Evolutionary conservation across 306 rosid genomes (phyloP).

Genomic region (Gleditsia sinensis): DNA sequence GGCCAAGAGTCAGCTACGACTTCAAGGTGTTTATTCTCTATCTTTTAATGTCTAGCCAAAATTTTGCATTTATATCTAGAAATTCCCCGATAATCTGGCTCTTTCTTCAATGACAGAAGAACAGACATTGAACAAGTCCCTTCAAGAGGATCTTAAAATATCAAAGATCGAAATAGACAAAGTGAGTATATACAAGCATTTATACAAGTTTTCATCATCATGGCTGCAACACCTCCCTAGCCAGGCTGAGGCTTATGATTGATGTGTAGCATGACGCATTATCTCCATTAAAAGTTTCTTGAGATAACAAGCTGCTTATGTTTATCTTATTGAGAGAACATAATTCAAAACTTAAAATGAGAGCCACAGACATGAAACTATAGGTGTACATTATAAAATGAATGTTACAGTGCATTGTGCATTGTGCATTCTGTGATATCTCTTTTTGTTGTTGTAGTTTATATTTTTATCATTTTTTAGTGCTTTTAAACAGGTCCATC

Average conservation of each 20-base stretch:
- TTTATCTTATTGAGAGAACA: not conserved
- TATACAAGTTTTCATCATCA: constrained; percentile 10
- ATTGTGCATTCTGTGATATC: constrained; percentile 7
- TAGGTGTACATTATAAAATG: not conserved
- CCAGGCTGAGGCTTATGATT: not conserved
- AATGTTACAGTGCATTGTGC: not conserved
- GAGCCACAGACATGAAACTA: constrained; percentile 20
- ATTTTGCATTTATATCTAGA: constrained; percentile 11
- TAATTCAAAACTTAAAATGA: not conserved
- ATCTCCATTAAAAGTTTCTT: constrained; percentile 20
- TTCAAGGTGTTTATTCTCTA: constrained; percentile 54
- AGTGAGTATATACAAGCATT: constrained; percentile 55
- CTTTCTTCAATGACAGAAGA: constrained; percentile 62
- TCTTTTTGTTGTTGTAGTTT: not conserved
- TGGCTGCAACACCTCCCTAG: constrained; percentile 22
- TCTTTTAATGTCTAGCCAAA: constrained; percentile 26
- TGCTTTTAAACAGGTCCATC: not conserved
- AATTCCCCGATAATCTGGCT: constrained; percentile 15
- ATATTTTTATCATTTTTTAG: not conserved
- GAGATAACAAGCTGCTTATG: constrained; percentile 5
- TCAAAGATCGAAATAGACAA: constrained; percentile 60
- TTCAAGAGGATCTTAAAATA: constrained; percentile 72
- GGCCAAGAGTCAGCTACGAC: constrained; percentile 51
- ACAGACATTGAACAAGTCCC: constrained; percentile 64
- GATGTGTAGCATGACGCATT: not conserved